These are phyloP conservation scores for Groenewaldozyma sp. DNA, from an alignment of 1,139 yeast genomes.

Conservation along the genomic window DNA sequence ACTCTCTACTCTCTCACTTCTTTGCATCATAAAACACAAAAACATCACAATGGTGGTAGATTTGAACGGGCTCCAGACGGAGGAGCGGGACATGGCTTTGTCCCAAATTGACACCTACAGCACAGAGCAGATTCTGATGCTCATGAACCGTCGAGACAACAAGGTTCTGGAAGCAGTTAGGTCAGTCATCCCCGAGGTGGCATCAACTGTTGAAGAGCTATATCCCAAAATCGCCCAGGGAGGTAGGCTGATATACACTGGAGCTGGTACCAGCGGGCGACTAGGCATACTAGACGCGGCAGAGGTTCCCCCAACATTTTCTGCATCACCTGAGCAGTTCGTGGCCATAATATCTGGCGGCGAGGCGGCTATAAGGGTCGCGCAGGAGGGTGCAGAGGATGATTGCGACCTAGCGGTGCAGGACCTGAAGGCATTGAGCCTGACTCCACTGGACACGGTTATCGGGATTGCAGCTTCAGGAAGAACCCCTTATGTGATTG, in stretches of 20 bases:
- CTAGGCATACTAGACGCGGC: constrained; percentile 25
- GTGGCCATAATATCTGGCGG: constrained; percentile 29
- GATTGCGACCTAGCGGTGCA: constrained; percentile 11
- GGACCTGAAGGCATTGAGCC: constrained; percentile 13
- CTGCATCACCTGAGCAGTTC: constrained; percentile 24
- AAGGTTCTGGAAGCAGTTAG: constrained; percentile 17
- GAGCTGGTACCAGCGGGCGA: constrained; percentile 29
- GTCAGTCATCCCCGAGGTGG: constrained; percentile 15
- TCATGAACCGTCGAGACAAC: constrained; percentile 23
- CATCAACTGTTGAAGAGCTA: constrained; percentile 22
- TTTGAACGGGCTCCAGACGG: constrained; percentile 19
- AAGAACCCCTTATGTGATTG: constrained; percentile 23
- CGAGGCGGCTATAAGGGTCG: constrained; percentile 23
- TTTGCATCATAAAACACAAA: too few relatives aligned
- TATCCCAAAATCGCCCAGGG: constrained; percentile 21
- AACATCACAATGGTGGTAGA: constrained; percentile 3
- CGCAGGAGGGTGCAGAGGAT: constrained; percentile 28
- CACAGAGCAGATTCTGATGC: constrained; percentile 17
- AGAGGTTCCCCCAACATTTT: constrained; percentile 29
- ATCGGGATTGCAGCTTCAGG: constrained; percentile 26
- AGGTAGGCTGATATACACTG: constrained; percentile 25
- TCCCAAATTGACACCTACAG: constrained; percentile 16
- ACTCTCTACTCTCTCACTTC: too few relatives aligned
- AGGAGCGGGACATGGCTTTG: constrained; percentile 18
- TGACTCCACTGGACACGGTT: constrained; percentile 18